These are phyloP conservation scores for Diutina pseudorugosa DNA, from an alignment of 1,139 yeast genomes.

Conservation along the genomic window DNA sequence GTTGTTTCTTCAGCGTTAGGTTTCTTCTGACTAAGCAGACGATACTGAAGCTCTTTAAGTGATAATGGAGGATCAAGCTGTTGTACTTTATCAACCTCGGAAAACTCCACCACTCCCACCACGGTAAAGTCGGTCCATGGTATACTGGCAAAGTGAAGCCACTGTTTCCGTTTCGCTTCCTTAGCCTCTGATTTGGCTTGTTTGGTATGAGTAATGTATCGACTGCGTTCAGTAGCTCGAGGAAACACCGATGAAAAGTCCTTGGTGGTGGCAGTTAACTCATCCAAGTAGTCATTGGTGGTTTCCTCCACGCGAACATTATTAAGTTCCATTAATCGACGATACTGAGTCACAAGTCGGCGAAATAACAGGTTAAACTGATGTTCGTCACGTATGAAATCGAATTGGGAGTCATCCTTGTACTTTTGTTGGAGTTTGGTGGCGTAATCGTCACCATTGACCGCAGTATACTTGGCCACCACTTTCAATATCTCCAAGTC, in stretches of 20 bases:
- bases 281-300: conserved; percentile 6
- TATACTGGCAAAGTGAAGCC: conserved; percentile 46
- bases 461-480: conserved; percentile 58
- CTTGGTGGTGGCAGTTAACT: conserved; percentile 8
- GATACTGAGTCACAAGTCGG: conserved; percentile 46
- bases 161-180: conserved; percentile 19
- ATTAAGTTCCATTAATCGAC: conserved; percentile 16
- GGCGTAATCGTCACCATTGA: conserved; percentile 38
- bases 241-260: conserved; percentile 36
- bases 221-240: conserved; percentile 45
- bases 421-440: conserved; percentile 22
- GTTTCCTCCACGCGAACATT: neutral
- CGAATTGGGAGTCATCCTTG: conserved; percentile 37
- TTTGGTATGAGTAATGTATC: conserved; percentile 19
- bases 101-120: conserved; percentile 58
- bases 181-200: conserved; percentile 20
- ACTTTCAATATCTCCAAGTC: conserved; percentile 62
- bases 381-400: conserved; percentile 51
- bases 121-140: conserved; percentile 82
- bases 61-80: conserved; percentile 51
- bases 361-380: conserved; percentile 46
- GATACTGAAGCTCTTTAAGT: conserved; percentile 46
- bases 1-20: conserved; percentile 5
- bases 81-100: conserved; percentile 49
- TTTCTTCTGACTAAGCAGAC: conserved; percentile 34